phyloP scores from a whole-genome alignment of 352 stramenopile genomes.

The Peronospora belbahrii region DNA sequence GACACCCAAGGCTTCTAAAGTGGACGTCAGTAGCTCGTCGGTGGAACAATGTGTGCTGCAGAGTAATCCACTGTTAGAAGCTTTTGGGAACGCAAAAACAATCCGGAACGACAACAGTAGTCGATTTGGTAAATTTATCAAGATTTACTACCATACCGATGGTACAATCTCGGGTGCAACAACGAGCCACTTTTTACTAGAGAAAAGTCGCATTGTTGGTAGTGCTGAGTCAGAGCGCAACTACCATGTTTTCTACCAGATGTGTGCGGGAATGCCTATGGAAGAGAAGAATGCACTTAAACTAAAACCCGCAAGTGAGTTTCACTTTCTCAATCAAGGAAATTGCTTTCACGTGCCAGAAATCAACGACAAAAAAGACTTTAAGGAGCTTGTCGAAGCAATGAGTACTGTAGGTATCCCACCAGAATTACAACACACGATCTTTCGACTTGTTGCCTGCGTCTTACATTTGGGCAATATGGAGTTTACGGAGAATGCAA shows the following conservation, averaged over 20 bases:
- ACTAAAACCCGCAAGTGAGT: conserved; percentile 84
- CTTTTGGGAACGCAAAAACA: conserved; percentile 91
- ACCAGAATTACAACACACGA: conserved; percentile 86
- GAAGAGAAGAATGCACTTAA: conserved; percentile 70
- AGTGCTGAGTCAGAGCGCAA: conserved; percentile 93
- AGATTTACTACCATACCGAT: conserved; percentile 89
- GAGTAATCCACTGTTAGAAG: conserved; percentile 89
- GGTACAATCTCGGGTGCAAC: conserved; percentile 88
- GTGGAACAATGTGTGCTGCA: conserved; percentile 89
- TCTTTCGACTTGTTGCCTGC: conserved; percentile 94
- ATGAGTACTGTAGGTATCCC: conserved; percentile 90
- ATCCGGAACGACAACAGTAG: conserved; percentile 95
- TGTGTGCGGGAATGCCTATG: conserved; percentile 78
- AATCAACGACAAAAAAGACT: conserved; percentile 93
- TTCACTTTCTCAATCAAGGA: conserved; percentile 91
- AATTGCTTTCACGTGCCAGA: conserved; percentile 89
- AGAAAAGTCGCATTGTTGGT: conserved; percentile 95
- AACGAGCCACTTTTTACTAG: conserved; percentile 95
- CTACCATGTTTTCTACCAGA: conserved; percentile 99
- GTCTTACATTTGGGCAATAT: conserved; percentile 97
- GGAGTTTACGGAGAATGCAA: conserved; percentile 84
- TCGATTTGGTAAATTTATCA: conserved; percentile 95
- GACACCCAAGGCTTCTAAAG: conserved; percentile 56
- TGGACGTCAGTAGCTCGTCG: conserved; percentile 46
- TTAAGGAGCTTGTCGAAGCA: conserved; percentile 87